phyloP scores from a whole-genome alignment of 108 stramenopile species.

The Bacterosira constricta region DNA sequence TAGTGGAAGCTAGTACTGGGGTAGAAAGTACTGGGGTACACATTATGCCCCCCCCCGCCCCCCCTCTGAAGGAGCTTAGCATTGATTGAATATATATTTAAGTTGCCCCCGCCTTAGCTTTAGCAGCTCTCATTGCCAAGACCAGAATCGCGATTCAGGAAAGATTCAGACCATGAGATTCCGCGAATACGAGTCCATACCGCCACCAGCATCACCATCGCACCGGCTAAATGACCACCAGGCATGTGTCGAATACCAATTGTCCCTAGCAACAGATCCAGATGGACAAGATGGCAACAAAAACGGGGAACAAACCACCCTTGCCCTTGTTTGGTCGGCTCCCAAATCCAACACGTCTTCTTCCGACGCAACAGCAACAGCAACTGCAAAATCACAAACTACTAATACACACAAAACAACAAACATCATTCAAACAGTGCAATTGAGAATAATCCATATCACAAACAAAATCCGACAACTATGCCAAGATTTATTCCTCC shows the following conservation, averaged over 20 bases:
- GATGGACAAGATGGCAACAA: no score
- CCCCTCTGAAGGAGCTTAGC: no score
- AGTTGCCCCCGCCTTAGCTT: no score
- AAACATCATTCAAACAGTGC: background rate
- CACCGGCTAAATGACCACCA: background rate
- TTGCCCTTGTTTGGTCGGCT: background rate
- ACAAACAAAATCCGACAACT: slow-evolving; percentile 15
- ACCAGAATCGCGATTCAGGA: background rate
- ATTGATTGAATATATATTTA: no score
- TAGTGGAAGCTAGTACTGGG: no score
- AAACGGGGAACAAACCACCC: no score
- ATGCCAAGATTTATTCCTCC: slow-evolving; percentile 63
- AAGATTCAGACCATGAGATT: slow-evolving; percentile 9
- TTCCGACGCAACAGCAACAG: no score
- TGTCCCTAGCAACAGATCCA: background rate
- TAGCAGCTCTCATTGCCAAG: no score
- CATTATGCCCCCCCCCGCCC: no score
- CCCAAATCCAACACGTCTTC: background rate
- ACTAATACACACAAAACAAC: background rate
- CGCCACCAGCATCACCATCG: background rate
- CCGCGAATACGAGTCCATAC: slow-evolving; percentile 1
- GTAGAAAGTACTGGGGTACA: no score
- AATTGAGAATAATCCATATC: background rate
- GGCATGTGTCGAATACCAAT: background rate
- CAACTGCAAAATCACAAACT: background rate